These are phyloP conservation scores for Coprinopsis sp. DNA, from an alignment of 768 basidiomycete species.

Conservation along the genomic window DNA sequence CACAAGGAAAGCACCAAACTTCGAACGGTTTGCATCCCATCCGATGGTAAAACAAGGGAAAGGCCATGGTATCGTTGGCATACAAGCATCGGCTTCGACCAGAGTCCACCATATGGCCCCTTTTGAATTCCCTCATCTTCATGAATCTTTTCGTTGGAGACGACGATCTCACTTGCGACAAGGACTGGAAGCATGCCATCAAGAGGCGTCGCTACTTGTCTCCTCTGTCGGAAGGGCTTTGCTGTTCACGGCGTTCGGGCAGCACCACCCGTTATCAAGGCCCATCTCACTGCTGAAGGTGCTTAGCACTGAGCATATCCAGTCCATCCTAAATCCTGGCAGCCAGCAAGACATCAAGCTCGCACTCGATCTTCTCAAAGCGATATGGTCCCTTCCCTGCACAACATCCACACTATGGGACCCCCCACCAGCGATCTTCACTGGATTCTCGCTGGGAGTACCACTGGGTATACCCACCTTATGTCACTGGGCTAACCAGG, in stretches of 20 bases:
- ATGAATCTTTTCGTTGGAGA: slow-evolving; percentile 23
- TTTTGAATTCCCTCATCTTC: slow-evolving; percentile 16
- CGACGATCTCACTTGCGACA: slow-evolving; percentile 27
- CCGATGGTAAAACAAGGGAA: slow-evolving; percentile 23
- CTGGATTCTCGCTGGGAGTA: too few relatives aligned
- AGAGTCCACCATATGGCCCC: slow-evolving; percentile 16
- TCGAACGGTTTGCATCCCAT: slow-evolving; percentile 17
- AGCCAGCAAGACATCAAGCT: slow-evolving; percentile 22
- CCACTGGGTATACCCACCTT: too few relatives aligned
- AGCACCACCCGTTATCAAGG: slow-evolving; percentile 17
- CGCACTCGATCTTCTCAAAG: slow-evolving; percentile 19
- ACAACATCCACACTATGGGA: too few relatives aligned
- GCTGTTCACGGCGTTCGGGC: slow-evolving; percentile 14
- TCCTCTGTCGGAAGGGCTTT: slow-evolving; percentile 19
- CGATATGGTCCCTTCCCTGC: slow-evolving; percentile 17
- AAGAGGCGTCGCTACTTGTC: slow-evolving; percentile 21
- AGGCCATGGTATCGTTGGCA: slow-evolving; percentile 17
- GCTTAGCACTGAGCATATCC: slow-evolving; percentile 17
- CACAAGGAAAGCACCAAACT: slow-evolving; percentile 12
- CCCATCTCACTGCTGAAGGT: slow-evolving; percentile 15
- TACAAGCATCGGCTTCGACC: slow-evolving; percentile 8
- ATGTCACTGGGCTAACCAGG: too few relatives aligned
- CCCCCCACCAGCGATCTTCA: too few relatives aligned
- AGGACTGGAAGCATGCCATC: slow-evolving; percentile 28
- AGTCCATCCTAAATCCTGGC: slow-evolving; percentile 17